Percentiles rank a stretch among this genome's conserved stretches.
Evolutionary conservation across 2,329 filamentous ascomycete genomes (phyloP).

Genomic region (Zymoseptoria pseudotritici): DNA sequence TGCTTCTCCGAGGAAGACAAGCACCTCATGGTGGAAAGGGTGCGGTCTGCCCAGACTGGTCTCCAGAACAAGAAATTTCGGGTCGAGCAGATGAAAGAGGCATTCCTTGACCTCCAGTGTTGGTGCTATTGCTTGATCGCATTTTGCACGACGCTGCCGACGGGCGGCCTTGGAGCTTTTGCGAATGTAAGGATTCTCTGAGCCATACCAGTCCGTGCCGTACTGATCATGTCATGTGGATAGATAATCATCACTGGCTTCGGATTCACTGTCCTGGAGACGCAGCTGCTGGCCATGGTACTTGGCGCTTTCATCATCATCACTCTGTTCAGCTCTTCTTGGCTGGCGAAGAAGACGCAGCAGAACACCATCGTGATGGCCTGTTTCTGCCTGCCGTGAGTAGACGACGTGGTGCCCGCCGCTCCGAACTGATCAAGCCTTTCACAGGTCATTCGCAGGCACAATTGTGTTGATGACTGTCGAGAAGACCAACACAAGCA

Average conservation of each 20-base stretch:
- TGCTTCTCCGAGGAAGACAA: constrained; percentile 58
- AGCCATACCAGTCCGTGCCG: background rate
- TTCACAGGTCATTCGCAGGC: constrained; percentile 55
- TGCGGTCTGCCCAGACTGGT: constrained; percentile 41
- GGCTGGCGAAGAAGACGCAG: constrained; percentile 59
- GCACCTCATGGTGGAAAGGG: constrained; percentile 44
- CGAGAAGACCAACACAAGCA: constrained; percentile 48
- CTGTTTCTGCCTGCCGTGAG: constrained; percentile 58
- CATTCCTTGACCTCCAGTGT: constrained; percentile 57
- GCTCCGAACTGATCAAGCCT: background rate
- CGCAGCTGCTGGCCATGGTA: constrained; percentile 68
- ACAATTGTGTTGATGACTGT: constrained; percentile 67
- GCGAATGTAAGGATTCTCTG: constrained; percentile 39
- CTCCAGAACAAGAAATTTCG: constrained; percentile 45
- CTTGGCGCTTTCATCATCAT: constrained; percentile 67
- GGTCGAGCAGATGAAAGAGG: constrained; percentile 48
- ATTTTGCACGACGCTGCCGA: constrained; percentile 66
- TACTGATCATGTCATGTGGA: background rate
- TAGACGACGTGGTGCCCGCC: background rate
- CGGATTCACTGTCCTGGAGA: constrained; percentile 57
- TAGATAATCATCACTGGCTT: constrained; percentile 63
- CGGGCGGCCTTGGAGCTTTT: constrained; percentile 64
- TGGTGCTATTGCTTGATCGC: constrained; percentile 44
- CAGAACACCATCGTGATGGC: constrained; percentile 64
- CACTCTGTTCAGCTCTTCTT: constrained; percentile 59